Base-by-base conservation (phyloP, 129 eudicot species). In the Rutidosis leptorrhynchoides region DNA sequence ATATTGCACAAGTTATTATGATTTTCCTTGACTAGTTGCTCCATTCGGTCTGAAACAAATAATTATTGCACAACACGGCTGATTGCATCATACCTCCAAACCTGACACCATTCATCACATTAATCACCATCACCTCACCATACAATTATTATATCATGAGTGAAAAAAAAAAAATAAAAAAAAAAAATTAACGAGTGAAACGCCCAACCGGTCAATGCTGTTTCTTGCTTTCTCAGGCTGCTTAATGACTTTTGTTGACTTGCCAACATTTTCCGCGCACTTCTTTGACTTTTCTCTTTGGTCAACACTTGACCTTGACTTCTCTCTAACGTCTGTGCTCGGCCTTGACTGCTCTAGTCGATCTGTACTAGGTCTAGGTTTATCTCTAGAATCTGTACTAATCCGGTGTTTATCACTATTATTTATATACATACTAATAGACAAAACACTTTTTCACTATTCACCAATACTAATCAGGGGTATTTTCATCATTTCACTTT, bases 21-120 rank as follows among this genome's bases (percentile, higher is more conserved):
- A 70, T 63, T 77, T 66, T 83, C 79, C 79, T 46, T 79, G 74
- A 78, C 84, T 64, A 3, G 79, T 70, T 57, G 89, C 72, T 73
- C 85, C 83, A 21, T 76, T 70, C 6, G 98, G 98, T 79, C 77
- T 88, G 85, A 92, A 92, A 78, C 98, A 92, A 72, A 83, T 85
- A 9, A 88, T n/a, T 92, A 79, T 92, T 92, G 87, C 96, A 83
- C 65, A 92, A 83, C 30, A 82, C 95, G 7, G 95, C 96, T 0
- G 98, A 92, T 62, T 85, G 78, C 82, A 92, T 78, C 83, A 92
- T 81, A 26, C 82, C 95, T 83, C 98, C 98, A 78, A 92, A 83
- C 75, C 97, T 90, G 92, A 89, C 77, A 82, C 51, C 69, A 79
- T 45, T 35, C 10, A 42, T 48, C 65, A 61, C 35, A 70, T 30